These are phyloP conservation scores for Glarea lozoyensis DNA, from an alignment of 495 filamentous ascomycete species.

Conservation along the genomic window DNA sequence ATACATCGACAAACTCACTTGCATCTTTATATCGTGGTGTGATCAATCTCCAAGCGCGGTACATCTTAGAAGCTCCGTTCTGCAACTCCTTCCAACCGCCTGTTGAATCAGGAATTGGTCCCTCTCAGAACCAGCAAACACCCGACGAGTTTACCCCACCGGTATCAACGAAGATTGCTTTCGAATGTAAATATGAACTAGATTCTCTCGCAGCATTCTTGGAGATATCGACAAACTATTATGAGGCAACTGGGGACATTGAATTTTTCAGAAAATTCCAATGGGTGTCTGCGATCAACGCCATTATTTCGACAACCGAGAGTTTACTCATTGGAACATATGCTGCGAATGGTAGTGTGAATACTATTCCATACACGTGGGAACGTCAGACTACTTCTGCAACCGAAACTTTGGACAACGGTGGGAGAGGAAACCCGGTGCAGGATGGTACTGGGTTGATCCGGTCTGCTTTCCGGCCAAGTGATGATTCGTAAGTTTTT, in stretches of 20 bases:
- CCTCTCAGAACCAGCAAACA: slow-evolving; percentile 27
- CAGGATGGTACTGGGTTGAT: slow-evolving; percentile 49
- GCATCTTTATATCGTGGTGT: slow-evolving; percentile 53
- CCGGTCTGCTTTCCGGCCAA: slow-evolving; percentile 54
- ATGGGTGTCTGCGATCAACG: slow-evolving; percentile 43
- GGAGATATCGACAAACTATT: slow-evolving; percentile 49
- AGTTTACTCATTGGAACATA: slow-evolving; percentile 50
- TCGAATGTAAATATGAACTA: slow-evolving; percentile 59
- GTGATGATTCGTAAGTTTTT: slow-evolving; percentile 43
- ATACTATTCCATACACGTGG: slow-evolving; percentile 46
- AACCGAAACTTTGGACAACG: slow-evolving; percentile 53
- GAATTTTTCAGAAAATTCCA: slow-evolving; percentile 46
- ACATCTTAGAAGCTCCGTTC: slow-evolving; percentile 47
- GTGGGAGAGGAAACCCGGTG: slow-evolving; percentile 49
- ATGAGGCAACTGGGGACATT: slow-evolving; percentile 45
- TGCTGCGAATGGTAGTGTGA: slow-evolving; percentile 39
- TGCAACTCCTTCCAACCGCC: slow-evolving; percentile 62
- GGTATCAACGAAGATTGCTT: slow-evolving; percentile 30
- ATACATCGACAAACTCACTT: slow-evolving; percentile 33
- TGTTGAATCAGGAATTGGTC: slow-evolving; percentile 37
- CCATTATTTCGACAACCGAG: slow-evolving; percentile 38
- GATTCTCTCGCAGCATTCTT: slow-evolving; percentile 59
- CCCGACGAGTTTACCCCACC: slow-evolving; percentile 26
- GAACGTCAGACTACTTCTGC: slow-evolving; percentile 38
- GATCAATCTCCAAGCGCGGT: slow-evolving; percentile 58